Percentiles rank a stretch among this genome's conserved stretches.
Conservation (phyloP, 2,329 filamentous ascomycete species). For the Venturia asperata region DNA sequence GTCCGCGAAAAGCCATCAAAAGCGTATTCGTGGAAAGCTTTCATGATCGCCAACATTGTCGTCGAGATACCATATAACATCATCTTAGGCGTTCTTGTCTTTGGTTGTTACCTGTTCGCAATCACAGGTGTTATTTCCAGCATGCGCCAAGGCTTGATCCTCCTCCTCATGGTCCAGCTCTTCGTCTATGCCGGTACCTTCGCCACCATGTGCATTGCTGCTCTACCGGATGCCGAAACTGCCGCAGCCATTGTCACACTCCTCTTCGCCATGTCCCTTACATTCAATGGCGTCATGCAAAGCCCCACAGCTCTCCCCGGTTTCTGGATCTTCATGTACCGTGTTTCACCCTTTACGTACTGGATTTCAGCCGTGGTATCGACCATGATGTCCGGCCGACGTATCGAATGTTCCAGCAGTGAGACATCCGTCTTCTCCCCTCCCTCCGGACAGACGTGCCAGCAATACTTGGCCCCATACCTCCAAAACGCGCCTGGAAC, state of each 20-base stretch:
- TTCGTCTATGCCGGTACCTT: conserved; percentile 67
- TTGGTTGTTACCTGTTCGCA: conserved; percentile 29
- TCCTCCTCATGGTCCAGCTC: conserved; percentile 58
- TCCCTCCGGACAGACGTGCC: conserved; percentile 36
- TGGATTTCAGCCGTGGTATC: conserved; percentile 40
- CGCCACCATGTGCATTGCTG: conserved; percentile 65
- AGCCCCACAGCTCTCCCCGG: conserved; percentile 51
- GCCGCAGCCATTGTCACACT: conserved; percentile 58
- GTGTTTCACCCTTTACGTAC: conserved; percentile 60
- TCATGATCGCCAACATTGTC: conserved; percentile 63
- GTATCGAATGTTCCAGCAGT: conserved; percentile 41
- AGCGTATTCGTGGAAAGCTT: conserved; percentile 61
- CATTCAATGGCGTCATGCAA: conserved; percentile 57
- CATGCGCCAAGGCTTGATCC: conserved; percentile 56
- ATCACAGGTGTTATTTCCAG: conserved; percentile 35
- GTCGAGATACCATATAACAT: conserved; percentile 64
- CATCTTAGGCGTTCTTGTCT: conserved; percentile 56
- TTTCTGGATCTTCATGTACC: conserved; percentile 76
- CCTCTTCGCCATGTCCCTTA: conserved; percentile 50
- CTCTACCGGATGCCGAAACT: conserved; percentile 60
- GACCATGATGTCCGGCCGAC: conserved; percentile 37
- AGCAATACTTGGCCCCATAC: conserved; percentile 40
- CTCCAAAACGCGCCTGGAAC: conserved; percentile 34
- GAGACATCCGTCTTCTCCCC: conserved; percentile 40
- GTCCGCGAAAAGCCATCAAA: conserved; percentile 58